Percentiles rank a stretch among this genome's conserved stretches.
These are phyloP conservation scores for Monocercomonoides exilis DNA, from an alignment of 78 protist genomes.

Conservation along the genomic window DNA sequence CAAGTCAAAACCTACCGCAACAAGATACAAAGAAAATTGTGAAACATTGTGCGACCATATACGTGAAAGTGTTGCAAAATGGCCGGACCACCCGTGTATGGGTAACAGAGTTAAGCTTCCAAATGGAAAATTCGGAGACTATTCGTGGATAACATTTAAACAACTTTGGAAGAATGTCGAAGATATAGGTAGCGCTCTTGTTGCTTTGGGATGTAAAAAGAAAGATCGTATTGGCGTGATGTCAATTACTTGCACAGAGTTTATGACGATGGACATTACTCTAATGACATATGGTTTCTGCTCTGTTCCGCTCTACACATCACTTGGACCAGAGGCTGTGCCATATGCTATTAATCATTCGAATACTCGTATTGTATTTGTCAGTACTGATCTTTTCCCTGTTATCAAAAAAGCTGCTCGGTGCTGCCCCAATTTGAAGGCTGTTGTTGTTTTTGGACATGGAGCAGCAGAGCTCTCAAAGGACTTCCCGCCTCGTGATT, in stretches of 20 bases:
- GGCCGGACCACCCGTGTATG: not conserved
- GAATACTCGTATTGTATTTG: not conserved
- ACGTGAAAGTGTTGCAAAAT: not conserved
- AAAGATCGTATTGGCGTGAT: not conserved
- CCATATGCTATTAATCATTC: not conserved
- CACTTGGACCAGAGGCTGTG: not conserved
- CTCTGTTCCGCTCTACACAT: slow-evolving; percentile 6
- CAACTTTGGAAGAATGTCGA: not conserved
- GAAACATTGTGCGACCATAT: not conserved
- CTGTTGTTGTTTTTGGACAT: not conserved
- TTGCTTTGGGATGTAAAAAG: not conserved
- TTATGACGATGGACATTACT: not conserved
- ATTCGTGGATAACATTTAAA: not conserved
- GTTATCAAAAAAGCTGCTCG: not conserved
- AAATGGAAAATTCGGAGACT: not conserved
- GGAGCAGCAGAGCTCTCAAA: not conserved
- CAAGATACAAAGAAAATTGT: too few species aligned
- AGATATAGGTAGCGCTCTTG: not conserved
- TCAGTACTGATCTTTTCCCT: not conserved
- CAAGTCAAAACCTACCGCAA: not conserved
- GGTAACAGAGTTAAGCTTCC: not conserved
- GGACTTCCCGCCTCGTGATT: not conserved
- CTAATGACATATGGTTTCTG: not conserved
- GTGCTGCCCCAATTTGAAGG: not conserved
- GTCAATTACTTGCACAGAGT: not conserved